Evolutionary conservation across 148 eudicot genomes (phyloP), one percentile per base, ranked within the genome.

Genomic region (Rhododendron kiyosumense): DNA sequence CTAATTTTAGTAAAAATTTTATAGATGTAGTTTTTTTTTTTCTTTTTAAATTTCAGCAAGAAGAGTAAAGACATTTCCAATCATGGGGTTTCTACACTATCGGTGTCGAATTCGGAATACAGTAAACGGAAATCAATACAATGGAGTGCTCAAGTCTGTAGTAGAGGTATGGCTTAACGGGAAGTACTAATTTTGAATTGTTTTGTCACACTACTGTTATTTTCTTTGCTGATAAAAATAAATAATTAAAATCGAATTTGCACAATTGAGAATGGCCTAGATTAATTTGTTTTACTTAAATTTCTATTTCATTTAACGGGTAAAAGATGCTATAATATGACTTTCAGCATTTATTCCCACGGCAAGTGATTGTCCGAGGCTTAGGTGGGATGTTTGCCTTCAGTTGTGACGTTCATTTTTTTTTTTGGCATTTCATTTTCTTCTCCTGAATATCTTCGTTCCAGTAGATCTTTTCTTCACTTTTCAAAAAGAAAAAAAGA

Each of bases 11-110:
- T 13, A 26, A 67, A 26, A 10, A 13, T 15, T 17, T n/a, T 18
- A 54, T 4, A 0, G 4, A 17, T 17, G 61, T 54, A 24, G 12
- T 22, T 41, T 38, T 0, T 5, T n/a, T 36, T 38, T 6, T 41
- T 5, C 7, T 46, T 79, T n/a, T 2, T 6, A 0, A 83, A 83
- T 43, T 59, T 41, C 85, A 83, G 85, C n/a, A 83, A 83, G 77
- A 65, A 83, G 85, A 43, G 49, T 38, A 63, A 63, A 82, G 75
- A 14, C 54, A 61, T 82, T 13, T 63, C 52, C 76, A 82, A 38
- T 43, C 75, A 1, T 43, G 75, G 75, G 67, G 52, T 41, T 82
- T 24, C 52, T 63, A n/a, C 22, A 9, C 22, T 12, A 5, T 1
- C 36, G 17, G 28, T 32, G 18, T 26, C 20, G 9, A 49, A 28